Conservation (phyloP, 805 yeast species). For the Saturnispora besseyi region DNA sequence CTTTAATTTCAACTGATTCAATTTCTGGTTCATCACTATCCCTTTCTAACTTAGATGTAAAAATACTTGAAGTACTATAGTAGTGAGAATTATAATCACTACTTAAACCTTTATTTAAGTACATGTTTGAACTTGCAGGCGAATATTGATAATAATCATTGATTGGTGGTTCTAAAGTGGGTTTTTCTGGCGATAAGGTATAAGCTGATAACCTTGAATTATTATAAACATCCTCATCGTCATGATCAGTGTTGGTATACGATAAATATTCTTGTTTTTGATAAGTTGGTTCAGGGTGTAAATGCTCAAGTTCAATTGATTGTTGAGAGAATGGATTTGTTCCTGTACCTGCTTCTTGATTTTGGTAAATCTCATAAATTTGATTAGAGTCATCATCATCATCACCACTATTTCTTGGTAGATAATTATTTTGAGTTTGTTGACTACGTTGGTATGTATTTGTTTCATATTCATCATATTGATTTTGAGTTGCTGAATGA, state of each 20-base stretch:
- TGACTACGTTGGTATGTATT: neutral
- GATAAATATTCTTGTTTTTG: neutral
- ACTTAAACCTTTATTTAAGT: neutral
- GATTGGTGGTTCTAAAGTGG: neutral
- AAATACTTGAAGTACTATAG: neutral
- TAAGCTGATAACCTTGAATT: constrained; percentile 1
- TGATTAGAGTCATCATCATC: neutral
- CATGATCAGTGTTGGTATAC: neutral
- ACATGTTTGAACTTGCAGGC: constrained; percentile 8
- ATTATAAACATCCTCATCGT: neutral
- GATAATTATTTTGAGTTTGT: neutral
- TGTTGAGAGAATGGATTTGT: neutral
- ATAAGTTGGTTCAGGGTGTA: neutral
- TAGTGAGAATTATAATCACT: neutral
- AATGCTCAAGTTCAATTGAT: neutral
- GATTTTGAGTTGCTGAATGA: neutral
- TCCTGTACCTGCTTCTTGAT: neutral
- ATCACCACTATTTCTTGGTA: neutral
- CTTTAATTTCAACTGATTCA: constrained; percentile 11
- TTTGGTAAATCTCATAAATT: neutral
- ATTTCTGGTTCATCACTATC: constrained; percentile 25
- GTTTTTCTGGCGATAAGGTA: constrained; percentile 1
- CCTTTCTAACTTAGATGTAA: constrained; percentile 22
- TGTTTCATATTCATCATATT: neutral
- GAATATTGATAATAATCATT: constrained; percentile 9